Percentiles rank a stretch among this genome's conserved stretches.
Conservation (phyloP, 768 basidiomycete genomes). For the Phlebiopsis flavidoalba region DNA sequence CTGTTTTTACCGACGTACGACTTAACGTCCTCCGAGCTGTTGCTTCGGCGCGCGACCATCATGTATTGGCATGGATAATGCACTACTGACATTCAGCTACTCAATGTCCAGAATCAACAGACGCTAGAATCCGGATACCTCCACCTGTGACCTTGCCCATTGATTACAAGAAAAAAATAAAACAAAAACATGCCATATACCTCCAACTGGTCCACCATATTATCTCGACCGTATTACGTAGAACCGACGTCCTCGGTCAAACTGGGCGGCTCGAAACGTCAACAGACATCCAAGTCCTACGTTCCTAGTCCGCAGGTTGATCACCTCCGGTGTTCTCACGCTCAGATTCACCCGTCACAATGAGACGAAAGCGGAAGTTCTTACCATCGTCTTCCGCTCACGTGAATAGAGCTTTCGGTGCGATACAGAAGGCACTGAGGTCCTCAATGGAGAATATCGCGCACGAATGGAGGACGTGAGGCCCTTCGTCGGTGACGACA, state of each 20-base stretch:
- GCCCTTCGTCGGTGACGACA: slow-evolving; percentile 63
- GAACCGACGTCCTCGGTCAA: slow-evolving; percentile 88
- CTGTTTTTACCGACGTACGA: slow-evolving; percentile 31
- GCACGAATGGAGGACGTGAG: slow-evolving; percentile 84
- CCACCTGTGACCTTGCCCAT: slow-evolving; percentile 65
- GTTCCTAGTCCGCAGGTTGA: slow-evolving; percentile 38
- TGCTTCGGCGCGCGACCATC: slow-evolving; percentile 50
- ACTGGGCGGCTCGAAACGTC: slow-evolving; percentile 49
- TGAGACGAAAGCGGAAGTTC: slow-evolving; percentile 81
- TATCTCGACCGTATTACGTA: slow-evolving; percentile 87
- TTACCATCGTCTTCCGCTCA: slow-evolving; percentile 82
- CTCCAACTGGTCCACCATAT: slow-evolving; percentile 87
- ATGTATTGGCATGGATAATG: slow-evolving; percentile 48
- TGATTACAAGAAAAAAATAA: no score
- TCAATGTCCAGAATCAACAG: slow-evolving; percentile 20
- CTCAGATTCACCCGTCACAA: slow-evolving; percentile 78
- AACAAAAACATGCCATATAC: slow-evolving; percentile 56
- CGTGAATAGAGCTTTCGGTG: slow-evolving; percentile 84
- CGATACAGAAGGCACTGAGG: slow-evolving; percentile 78
- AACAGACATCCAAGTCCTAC: slow-evolving; percentile 14
- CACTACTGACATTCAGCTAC: slow-evolving; percentile 54
- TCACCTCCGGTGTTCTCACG: slow-evolving; percentile 59
- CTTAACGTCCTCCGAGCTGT: slow-evolving; percentile 35
- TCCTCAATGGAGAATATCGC: slow-evolving; percentile 83
- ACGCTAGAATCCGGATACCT: slow-evolving; percentile 60